phyloP scores from a whole-genome alignment of 768 basidiomycete genomes.

The Mycena crocata region DNA sequence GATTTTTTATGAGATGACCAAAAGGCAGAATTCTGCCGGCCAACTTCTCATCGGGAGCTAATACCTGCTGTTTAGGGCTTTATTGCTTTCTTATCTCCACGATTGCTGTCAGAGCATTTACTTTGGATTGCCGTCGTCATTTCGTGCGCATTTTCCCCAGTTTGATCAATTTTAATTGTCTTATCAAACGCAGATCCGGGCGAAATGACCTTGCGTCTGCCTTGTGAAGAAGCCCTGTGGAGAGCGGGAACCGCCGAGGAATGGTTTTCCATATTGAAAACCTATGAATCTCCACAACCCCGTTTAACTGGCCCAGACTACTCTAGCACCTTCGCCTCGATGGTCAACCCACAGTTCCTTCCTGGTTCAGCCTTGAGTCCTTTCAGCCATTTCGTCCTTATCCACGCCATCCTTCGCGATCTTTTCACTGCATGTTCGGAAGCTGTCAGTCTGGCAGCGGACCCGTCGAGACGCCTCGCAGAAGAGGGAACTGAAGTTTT shows the following conservation, averaged over 20 bases:
- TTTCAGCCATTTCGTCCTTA: slow-evolving; percentile 58
- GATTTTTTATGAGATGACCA: slow-evolving; percentile 67
- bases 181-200: no score
- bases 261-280: slow-evolving; percentile 58
- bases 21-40: slow-evolving; percentile 56
- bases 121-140: slow-evolving; percentile 62
- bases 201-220: slow-evolving; percentile 64
- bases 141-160: no score
- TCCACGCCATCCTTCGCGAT: slow-evolving; percentile 56
- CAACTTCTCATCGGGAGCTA: slow-evolving; percentile 3
- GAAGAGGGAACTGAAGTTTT: slow-evolving; percentile 23
- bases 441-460: background rate
- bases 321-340: slow-evolving; percentile 38
- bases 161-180: no score
- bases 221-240: slow-evolving; percentile 71
- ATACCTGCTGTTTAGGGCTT: slow-evolving; percentile 45
- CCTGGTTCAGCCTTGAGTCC: slow-evolving; percentile 45
- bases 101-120: slow-evolving; percentile 68
- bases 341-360: slow-evolving; percentile 45
- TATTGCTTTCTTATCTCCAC: slow-evolving; percentile 65
- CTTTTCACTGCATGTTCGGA: slow-evolving; percentile 26
- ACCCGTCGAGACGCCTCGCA: background rate
- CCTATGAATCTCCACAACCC: slow-evolving; percentile 23
- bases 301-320: slow-evolving; percentile 11
- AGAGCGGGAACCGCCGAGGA: slow-evolving; percentile 56